A percentile compares a stretch with the other conserved stretches of the same genome.
Evolutionary conservation across 169 alveolate species (phyloP).

Genomic region (Neospora caninum): DNA sequence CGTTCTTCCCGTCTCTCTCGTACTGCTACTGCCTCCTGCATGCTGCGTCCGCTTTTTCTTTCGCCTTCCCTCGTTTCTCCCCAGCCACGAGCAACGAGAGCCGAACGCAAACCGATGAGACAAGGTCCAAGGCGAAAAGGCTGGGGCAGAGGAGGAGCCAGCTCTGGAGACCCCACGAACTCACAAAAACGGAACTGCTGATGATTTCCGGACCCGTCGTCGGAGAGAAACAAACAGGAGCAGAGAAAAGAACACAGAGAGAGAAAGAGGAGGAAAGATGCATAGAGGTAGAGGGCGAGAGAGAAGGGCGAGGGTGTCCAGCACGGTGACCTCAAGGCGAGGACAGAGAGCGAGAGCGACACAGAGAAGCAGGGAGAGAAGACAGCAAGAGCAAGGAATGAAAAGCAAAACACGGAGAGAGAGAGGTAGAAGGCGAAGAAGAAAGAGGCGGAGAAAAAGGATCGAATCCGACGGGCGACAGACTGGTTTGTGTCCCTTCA

Average conservation of each 20-base stretch:
- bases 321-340: not conserved
- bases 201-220: not conserved
- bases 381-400: not conserved
- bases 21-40: not conserved
- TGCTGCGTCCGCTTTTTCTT: not conserved
- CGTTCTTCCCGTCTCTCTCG: not conserved
- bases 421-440: not conserved
- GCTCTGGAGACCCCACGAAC: not conserved
- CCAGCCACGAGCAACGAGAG: not conserved
- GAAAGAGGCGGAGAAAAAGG: not conserved
- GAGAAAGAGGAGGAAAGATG: not conserved
- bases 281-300: not conserved
- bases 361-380: not conserved
- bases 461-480: not conserved
- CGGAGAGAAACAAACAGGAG: not conserved
- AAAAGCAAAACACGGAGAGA: not conserved
- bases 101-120: not conserved
- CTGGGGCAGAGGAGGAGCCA: not conserved
- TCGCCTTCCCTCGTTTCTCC: not conserved
- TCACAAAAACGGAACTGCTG: not conserved
- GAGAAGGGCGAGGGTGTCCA: not conserved
- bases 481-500: not conserved
- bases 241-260: not conserved
- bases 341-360: not conserved
- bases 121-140: not conserved